These are phyloP conservation scores for Penicillium freii DNA, from an alignment of 2,329 filamentous ascomycete genomes.

Conservation along the genomic window DNA sequence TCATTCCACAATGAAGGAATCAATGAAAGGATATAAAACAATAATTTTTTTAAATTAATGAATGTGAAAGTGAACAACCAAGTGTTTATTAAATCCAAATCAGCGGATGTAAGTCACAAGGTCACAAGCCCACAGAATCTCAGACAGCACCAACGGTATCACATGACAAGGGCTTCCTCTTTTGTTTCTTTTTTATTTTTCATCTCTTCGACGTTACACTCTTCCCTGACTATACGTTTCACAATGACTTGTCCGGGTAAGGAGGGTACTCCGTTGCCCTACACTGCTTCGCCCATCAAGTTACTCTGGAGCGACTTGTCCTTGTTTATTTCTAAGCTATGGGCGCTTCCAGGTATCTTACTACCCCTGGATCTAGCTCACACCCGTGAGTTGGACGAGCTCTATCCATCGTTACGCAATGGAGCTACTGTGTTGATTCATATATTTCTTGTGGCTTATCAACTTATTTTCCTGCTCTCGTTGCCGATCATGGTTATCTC, in stretches of 20 bases:
- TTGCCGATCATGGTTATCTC: constrained; percentile 52
- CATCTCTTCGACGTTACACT: neutral
- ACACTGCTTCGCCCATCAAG: constrained; percentile 40
- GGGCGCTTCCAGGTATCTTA: constrained; percentile 58
- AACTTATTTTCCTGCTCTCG: constrained; percentile 59
- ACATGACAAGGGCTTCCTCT: constrained; percentile 3
- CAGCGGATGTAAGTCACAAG: neutral
- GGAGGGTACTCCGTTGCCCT: constrained; percentile 31
- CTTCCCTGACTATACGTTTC: neutral
- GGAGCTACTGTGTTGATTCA: constrained; percentile 59
- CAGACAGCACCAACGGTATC: neutral
- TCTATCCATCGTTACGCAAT: constrained; percentile 60
- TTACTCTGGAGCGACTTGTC: constrained; percentile 43
- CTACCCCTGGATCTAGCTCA: constrained; percentile 55
- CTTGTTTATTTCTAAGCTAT: constrained; percentile 35
- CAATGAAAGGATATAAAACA: neutral
- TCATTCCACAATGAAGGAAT: neutral
- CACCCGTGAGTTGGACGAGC: constrained; percentile 60
- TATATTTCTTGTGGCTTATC: constrained; percentile 56
- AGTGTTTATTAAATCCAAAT: no score
- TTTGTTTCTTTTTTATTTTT: neutral
- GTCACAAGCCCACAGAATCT: neutral
- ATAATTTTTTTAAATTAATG: no score
- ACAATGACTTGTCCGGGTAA: constrained; percentile 7
- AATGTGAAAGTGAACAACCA: neutral